phyloP scores from a whole-genome alignment of 2,329 filamentous ascomycete genomes.

The Monilinia fructicola region DNA sequence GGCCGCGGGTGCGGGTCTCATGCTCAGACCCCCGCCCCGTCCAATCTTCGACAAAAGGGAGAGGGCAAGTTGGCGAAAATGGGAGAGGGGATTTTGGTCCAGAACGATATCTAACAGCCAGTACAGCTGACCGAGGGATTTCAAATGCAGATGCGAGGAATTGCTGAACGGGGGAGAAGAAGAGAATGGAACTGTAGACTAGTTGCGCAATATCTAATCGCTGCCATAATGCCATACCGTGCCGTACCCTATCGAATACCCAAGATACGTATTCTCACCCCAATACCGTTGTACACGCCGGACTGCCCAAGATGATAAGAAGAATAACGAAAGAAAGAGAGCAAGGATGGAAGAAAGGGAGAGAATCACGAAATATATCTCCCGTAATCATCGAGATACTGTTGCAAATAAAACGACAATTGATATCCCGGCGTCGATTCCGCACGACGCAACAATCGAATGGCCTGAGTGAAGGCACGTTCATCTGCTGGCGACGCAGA shows the following conservation, averaged over 20 bases:
- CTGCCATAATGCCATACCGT: constrained; percentile 9
- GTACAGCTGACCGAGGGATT: neutral
- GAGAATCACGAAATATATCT: constrained; percentile 36
- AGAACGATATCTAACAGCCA: neutral
- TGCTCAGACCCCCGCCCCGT: neutral
- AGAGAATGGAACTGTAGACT: neutral
- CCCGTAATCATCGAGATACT: constrained; percentile 51
- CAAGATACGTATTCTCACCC: constrained; percentile 1
- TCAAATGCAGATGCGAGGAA: neutral
- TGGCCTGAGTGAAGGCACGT: constrained; percentile 47
- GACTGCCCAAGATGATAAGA: neutral
- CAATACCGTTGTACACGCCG: constrained; percentile 4
- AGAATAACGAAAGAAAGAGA: no score
- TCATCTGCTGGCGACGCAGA: constrained; percentile 47
- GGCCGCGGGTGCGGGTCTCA: neutral
- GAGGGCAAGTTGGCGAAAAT: no score
- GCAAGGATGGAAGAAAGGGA: neutral
- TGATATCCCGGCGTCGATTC: constrained; percentile 45
- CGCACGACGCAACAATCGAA: constrained; percentile 48
- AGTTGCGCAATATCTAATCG: neutral
- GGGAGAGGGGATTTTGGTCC: neutral
- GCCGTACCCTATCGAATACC: neutral
- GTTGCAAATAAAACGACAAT: constrained; percentile 48
- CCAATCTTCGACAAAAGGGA: neutral
- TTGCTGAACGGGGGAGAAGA: no score